A percentile compares a stretch with the other conserved stretches of the same genome.
phyloP scores from a whole-genome alignment of 306 rosid genomes.

The Abrus pulchellus region DNA sequence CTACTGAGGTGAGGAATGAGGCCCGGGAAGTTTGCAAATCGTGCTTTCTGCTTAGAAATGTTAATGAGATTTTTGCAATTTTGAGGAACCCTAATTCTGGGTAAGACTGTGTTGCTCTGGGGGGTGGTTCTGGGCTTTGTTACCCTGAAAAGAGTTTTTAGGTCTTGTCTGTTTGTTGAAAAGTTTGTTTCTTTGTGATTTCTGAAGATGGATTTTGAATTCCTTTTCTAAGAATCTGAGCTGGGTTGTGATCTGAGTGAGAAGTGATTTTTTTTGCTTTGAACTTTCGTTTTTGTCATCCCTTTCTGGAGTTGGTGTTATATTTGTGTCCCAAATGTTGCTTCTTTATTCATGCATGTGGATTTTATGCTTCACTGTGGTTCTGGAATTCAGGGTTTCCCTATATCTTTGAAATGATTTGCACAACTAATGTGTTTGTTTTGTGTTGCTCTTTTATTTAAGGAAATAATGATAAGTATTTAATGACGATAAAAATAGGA shows the following conservation, averaged over 20 bases:
- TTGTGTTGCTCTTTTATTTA: not conserved
- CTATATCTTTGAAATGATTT: constrained; percentile 25
- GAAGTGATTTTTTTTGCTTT: constrained; percentile 18
- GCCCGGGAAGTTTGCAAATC: constrained; percentile 25
- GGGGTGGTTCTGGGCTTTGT: constrained; percentile 43
- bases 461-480: not conserved
- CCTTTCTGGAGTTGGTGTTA: constrained; percentile 41
- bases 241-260: constrained; percentile 50
- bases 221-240: constrained; percentile 43
- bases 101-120: not conserved
- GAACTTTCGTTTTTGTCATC: constrained; percentile 26
- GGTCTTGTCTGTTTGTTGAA: constrained; percentile 35
- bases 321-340: constrained; percentile 34
- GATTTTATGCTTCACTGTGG: constrained; percentile 36
- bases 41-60: constrained; percentile 6
- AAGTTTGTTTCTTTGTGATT: constrained; percentile 34
- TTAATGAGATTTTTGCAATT: constrained; percentile 25
- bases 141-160: constrained; percentile 39
- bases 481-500: not conserved
- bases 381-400: constrained; percentile 8
- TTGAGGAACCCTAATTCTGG: constrained; percentile 54
- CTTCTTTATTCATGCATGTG: constrained; percentile 58
- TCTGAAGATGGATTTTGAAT: constrained; percentile 39
- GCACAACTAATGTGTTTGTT: constrained; percentile 23
- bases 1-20: constrained; percentile 41